Evolutionary conservation across 768 basidiomycete genomes (phyloP).

Genomic region (Lentinula lateritia): DNA sequence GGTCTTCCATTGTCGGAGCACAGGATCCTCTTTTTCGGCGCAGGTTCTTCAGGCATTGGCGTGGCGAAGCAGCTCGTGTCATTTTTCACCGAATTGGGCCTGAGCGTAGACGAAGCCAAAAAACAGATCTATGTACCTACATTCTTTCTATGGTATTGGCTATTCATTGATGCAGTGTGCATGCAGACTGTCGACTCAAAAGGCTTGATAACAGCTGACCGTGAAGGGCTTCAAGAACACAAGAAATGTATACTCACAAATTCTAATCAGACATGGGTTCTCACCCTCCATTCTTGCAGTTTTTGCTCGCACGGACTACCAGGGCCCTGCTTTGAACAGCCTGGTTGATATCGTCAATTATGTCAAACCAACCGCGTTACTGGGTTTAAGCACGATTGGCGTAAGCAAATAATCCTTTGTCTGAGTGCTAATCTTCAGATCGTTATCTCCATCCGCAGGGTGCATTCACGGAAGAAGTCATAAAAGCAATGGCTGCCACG

Average conservation of each 20-base stretch:
- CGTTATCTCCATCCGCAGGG: slow-evolving; percentile 16
- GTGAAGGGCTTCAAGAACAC: slow-evolving; percentile 65
- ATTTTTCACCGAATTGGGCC: slow-evolving; percentile 75
- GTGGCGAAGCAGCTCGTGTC: slow-evolving; percentile 85
- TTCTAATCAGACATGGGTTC: not conserved
- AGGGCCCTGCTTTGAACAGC: slow-evolving; percentile 52
- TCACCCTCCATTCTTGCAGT: slow-evolving; percentile 33
- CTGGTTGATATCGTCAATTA: slow-evolving; percentile 63
- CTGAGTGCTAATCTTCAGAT: not conserved
- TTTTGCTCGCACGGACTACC: slow-evolving; percentile 68
- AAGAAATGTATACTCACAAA: slow-evolving; percentile 50
- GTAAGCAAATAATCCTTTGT: slow-evolving; percentile 19
- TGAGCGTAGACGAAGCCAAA: slow-evolving; percentile 62
- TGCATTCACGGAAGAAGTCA: slow-evolving; percentile 61
- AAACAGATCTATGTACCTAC: slow-evolving; percentile 58
- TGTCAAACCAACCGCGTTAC: slow-evolving; percentile 72
- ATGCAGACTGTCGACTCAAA: slow-evolving; percentile 70
- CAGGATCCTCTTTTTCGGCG: slow-evolving; percentile 88
- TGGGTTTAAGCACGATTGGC: slow-evolving; percentile 63
- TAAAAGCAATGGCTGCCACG: slow-evolving; percentile 56
- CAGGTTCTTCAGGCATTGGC: slow-evolving; percentile 89
- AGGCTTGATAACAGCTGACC: slow-evolving; percentile 67
- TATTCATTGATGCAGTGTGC: slow-evolving; percentile 10
- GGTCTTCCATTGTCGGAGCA: slow-evolving; percentile 60
- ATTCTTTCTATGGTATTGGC: not conserved